These are phyloP conservation scores for Trichoderma sp. DNA, from an alignment of 2,329 filamentous ascomycete genomes.

Conservation along the genomic window DNA sequence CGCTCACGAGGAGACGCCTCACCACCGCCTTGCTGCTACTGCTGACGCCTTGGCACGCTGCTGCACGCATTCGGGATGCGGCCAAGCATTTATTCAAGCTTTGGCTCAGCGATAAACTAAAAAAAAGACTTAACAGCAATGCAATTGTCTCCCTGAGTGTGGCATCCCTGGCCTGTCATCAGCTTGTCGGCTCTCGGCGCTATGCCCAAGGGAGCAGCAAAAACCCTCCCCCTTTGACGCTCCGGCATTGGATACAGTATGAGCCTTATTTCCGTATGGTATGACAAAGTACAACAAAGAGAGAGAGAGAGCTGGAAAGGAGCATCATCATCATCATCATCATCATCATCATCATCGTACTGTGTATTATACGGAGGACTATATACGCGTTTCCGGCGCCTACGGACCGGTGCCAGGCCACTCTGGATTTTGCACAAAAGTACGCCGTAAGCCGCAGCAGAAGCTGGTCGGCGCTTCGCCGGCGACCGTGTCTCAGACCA, in stretches of 20 bases:
- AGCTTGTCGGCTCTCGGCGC: background rate
- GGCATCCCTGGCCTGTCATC: background rate
- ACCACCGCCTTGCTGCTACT: background rate
- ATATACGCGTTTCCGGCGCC: background rate
- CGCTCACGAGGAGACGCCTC: background rate
- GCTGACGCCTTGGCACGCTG: background rate
- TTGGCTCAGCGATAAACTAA: background rate
- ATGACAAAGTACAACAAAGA: no score
- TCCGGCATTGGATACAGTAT: background rate
- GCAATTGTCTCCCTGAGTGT: background rate
- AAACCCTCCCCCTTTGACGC: background rate
- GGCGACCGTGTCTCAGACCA: slow-evolving; percentile 16
- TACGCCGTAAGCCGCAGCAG: background rate
- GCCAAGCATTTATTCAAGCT: background rate
- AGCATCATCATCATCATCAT: background rate
- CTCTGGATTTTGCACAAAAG: background rate
- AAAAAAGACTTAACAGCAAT: background rate
- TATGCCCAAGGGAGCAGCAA: background rate
- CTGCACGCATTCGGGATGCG: background rate
- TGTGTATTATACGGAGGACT: background rate
- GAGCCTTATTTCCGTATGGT: background rate
- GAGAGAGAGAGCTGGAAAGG: background rate
- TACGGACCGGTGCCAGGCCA: background rate
- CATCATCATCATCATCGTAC: background rate
- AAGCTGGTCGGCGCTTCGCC: slow-evolving; percentile 11